Conservation (phyloP, 371 early-diverging fungal species). For the Rhizopus arrhizus region DNA sequence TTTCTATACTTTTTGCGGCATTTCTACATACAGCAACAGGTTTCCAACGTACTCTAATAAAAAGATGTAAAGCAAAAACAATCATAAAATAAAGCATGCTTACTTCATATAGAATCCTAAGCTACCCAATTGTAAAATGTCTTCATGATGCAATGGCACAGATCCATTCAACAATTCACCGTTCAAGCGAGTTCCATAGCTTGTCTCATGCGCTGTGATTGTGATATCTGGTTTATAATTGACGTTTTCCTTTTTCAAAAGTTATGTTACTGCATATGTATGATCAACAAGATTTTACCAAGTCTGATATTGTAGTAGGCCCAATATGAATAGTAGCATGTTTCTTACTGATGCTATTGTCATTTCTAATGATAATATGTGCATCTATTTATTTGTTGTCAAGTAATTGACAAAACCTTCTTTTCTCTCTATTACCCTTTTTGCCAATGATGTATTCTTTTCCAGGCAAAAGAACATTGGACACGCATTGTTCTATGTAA, state of each 20-base stretch:
- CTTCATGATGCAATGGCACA: background rate
- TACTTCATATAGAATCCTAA: conserved; percentile 3
- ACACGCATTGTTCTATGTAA: background rate
- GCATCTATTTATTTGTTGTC: background rate
- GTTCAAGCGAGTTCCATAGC: background rate
- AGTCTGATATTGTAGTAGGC: background rate
- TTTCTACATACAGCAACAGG: background rate
- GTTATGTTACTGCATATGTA: background rate
- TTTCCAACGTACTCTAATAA: background rate
- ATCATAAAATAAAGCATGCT: background rate
- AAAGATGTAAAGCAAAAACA: background rate
- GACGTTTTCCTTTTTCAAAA: background rate
- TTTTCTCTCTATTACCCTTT: background rate
- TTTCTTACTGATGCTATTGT: conserved; percentile 4
- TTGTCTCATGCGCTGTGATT: background rate
- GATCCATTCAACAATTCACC: background rate
- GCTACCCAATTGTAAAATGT: background rate
- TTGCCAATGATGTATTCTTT: conserved; percentile 1
- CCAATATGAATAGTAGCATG: background rate
- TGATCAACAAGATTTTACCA: background rate
- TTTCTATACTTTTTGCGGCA: background rate
- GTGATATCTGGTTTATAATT: background rate
- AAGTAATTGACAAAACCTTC: background rate
- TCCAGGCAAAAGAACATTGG: background rate
- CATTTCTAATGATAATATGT: background rate